phyloP scores from a whole-genome alignment of 2,329 filamentous ascomycete species.

The Ophiosphaerella korrae region DNA sequence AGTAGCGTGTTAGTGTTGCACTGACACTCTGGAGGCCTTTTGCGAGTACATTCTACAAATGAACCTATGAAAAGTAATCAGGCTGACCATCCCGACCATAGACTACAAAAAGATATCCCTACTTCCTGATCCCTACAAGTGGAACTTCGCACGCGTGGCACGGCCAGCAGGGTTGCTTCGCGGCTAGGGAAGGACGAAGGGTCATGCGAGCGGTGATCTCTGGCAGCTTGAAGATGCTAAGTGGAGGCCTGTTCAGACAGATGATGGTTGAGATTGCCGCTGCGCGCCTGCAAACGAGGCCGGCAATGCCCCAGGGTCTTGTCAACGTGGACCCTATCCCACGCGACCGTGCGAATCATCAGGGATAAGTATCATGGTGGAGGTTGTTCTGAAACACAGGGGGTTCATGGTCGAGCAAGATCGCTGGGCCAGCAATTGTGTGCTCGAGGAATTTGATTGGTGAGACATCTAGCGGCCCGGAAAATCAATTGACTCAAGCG shows the following conservation, averaged over 20 bases:
- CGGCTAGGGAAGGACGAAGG: constrained; percentile 18
- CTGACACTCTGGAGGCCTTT: constrained; percentile 5
- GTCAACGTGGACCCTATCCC: constrained; percentile 34
- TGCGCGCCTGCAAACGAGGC: constrained; percentile 16
- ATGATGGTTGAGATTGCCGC: constrained; percentile 16
- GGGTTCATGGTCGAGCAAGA: constrained; percentile 6
- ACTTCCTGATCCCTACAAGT: constrained; percentile 8
- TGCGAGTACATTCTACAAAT: constrained; percentile 21
- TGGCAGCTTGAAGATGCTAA: constrained; percentile 11
- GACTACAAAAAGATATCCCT: constrained; percentile 9
- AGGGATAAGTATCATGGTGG: constrained; percentile 18
- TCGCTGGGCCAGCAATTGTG: constrained; percentile 18
- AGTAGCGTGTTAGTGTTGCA: constrained; percentile 12
- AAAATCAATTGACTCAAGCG: constrained; percentile 17
- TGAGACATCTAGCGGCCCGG: constrained; percentile 12
- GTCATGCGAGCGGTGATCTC: constrained; percentile 26
- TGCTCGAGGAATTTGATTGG: constrained; percentile 17
- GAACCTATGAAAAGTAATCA: constrained; percentile 20
- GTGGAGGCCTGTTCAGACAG: constrained; percentile 12
- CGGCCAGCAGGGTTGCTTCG: constrained; percentile 20
- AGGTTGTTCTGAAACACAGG: constrained; percentile 29
- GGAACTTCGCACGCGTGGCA: constrained; percentile 19
- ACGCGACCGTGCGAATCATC: constrained; percentile 17
- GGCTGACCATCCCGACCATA: constrained; percentile 14
- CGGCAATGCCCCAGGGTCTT: constrained; percentile 13